Evolutionary conservation across 1,284 basidiomycete species (phyloP).

Genomic region (Trichosporon faecale): DNA sequence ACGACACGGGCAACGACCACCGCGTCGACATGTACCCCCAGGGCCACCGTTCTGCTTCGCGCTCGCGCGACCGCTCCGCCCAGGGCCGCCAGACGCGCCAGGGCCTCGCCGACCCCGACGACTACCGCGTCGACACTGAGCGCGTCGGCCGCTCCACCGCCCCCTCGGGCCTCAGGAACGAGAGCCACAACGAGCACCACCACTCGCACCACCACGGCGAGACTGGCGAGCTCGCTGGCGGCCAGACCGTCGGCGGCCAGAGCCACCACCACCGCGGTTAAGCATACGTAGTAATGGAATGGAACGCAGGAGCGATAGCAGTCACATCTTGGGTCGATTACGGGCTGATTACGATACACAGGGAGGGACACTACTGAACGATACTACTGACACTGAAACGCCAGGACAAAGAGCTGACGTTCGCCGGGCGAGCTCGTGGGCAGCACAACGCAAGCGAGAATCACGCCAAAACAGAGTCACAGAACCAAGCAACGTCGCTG

Average conservation of each 20-base stretch:
- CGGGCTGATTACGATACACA: not conserved
- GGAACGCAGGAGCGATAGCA: conserved; percentile 1
- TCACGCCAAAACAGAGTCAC: not conserved
- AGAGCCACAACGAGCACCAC: conserved; percentile 6
- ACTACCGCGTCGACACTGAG: conserved; percentile 7
- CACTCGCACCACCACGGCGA: conserved; percentile 11
- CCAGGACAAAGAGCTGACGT: not conserved
- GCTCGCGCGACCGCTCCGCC: conserved; percentile 8
- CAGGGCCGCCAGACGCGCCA: not conserved
- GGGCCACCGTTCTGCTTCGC: conserved; percentile 2
- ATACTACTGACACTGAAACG: not conserved
- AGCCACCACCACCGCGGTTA: conserved; percentile 6
- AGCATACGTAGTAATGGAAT: not conserved
- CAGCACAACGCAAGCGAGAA: not conserved
- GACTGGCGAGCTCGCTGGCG: not conserved
- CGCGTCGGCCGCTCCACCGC: not conserved
- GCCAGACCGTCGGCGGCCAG: not conserved
- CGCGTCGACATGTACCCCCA: conserved; percentile 9
- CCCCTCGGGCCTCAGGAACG: not conserved
- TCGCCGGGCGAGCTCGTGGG: not conserved
- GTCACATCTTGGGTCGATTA: not conserved
- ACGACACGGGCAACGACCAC: conserved; percentile 3
- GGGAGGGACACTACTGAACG: not conserved
- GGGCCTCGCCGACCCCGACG: not conserved
- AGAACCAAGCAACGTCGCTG: not conserved